Percentiles rank a stretch among this genome's conserved stretches.
These are phyloP conservation scores for Aciculoconidium aculeatum DNA, from an alignment of 805 yeast genomes.

Conservation along the genomic window DNA sequence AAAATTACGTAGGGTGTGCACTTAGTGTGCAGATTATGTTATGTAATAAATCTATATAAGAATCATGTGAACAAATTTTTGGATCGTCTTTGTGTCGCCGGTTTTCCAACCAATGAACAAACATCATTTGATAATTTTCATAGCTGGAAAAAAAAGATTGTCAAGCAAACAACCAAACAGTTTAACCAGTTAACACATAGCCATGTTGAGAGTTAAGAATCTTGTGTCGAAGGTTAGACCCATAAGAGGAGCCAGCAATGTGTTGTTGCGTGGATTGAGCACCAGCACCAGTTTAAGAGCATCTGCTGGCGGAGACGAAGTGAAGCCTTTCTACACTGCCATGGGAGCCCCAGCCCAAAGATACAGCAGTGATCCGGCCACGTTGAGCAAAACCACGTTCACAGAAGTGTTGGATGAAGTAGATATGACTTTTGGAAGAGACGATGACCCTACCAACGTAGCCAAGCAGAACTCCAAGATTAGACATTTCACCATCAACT, in stretches of 20 bases:
- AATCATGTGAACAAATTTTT: no score
- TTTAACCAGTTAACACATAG: slow-evolving; percentile 4
- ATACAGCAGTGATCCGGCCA: slow-evolving; percentile 27
- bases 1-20: no score
- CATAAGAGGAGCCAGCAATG: slow-evolving; percentile 4
- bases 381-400: slow-evolving; percentile 38
- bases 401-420: slow-evolving; percentile 40
- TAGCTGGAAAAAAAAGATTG: not conserved
- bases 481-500: slow-evolving; percentile 84
- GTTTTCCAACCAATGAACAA: slow-evolving; percentile 11
- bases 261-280: slow-evolving; percentile 13
- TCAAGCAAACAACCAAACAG: no score
- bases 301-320: slow-evolving; percentile 19
- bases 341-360: slow-evolving; percentile 33
- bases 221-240: slow-evolving; percentile 11
- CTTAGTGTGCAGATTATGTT: no score
- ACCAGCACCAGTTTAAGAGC: slow-evolving; percentile 16
- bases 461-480: slow-evolving; percentile 48
- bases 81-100: not conserved
- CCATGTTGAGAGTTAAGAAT: slow-evolving; percentile 22
- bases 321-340: slow-evolving; percentile 31
- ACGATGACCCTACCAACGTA: slow-evolving; percentile 38
- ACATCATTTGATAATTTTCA: slow-evolving; percentile 9
- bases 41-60: no score
- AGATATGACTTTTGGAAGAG: slow-evolving; percentile 39